Evolutionary conservation across 2,329 filamentous ascomycete species (phyloP).

Genomic region (Colletotrichum viniferum): DNA sequence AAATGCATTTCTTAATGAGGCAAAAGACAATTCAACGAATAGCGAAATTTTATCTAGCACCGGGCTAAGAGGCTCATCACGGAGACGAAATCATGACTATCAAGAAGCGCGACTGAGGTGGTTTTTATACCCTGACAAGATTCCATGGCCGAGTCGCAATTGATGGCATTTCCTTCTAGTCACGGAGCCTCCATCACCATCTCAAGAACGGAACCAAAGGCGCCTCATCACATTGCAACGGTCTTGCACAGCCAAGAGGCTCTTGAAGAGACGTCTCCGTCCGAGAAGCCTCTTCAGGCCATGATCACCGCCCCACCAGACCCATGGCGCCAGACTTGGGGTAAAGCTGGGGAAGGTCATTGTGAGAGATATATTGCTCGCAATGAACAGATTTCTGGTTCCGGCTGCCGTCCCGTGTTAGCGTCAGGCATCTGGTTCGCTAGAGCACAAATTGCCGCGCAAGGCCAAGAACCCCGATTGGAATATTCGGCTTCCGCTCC

Average conservation of each 20-base stretch:
- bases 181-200: background rate
- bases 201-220: constrained; percentile 1
- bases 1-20: constrained; percentile 7
- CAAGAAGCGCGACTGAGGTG: background rate
- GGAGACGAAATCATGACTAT: background rate
- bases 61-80: background rate
- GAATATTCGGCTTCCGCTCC: background rate
- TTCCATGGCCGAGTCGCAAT: background rate
- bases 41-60: background rate
- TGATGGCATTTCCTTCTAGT: background rate
- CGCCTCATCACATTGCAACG: background rate
- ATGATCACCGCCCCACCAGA: background rate
- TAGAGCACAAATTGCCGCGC: background rate
- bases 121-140: background rate
- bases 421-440: background rate
- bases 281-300: background rate
- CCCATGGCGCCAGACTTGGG: background rate
- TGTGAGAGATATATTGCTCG: background rate
- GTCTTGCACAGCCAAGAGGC: background rate
- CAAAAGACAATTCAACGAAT: background rate
- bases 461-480: constrained; percentile 9
- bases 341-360: background rate
- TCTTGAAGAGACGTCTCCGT: background rate
- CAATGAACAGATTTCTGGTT: background rate
- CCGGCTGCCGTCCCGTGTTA: background rate